Evolutionary conservation across 257 asterid species (phyloP).

Genomic region (Solanum etuberosum): DNA sequence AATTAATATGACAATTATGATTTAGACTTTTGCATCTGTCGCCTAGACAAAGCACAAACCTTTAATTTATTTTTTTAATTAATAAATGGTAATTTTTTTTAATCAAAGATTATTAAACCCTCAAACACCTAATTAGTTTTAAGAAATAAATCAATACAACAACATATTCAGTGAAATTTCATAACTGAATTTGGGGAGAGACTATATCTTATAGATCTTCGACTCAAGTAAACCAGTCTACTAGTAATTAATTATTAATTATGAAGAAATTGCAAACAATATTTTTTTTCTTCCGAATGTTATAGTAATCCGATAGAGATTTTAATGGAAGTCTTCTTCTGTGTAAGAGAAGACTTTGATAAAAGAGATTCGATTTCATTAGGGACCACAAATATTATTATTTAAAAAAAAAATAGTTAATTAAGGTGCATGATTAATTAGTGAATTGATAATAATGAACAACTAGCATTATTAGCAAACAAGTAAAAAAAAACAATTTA

Average conservation of each 20-base stretch:
- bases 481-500: background rate
- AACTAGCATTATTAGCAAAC: background rate
- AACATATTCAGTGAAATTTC: background rate
- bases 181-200: background rate
- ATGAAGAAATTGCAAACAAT: background rate
- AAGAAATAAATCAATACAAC: background rate
- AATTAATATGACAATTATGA: background rate
- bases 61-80: background rate
- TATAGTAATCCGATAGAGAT: background rate
- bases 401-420: background rate
- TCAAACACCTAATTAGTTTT: background rate
- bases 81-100: background rate
- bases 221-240: background rate
- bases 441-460: background rate
- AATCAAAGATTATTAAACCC: background rate
- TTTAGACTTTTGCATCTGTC: background rate
- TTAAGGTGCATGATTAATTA: background rate
- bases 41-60: background rate
- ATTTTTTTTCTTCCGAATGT: too few species aligned
- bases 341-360: background rate
- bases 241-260: background rate
- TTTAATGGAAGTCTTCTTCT: background rate
- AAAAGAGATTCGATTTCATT: background rate
- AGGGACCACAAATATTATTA: background rate
- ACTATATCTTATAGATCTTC: background rate